A percentile compares a stretch with the other conserved stretches of the same genome.
These are phyloP conservation scores for Penicillium chermesinum DNA, from an alignment of 495 filamentous ascomycete genomes.

Conservation along the genomic window DNA sequence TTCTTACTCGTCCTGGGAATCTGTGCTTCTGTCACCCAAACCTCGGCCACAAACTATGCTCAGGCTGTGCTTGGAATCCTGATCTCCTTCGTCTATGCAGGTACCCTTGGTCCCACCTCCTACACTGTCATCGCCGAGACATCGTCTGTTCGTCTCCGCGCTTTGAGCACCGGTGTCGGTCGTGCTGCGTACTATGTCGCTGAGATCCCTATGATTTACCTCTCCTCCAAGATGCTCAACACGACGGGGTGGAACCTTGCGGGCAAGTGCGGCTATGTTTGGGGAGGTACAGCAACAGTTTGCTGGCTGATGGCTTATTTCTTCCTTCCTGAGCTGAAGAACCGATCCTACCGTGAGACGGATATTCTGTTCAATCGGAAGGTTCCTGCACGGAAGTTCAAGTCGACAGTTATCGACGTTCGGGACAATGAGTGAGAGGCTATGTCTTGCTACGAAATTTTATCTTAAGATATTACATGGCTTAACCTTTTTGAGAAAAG, in stretches of 20 bases:
- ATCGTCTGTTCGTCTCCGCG: slow-evolving; percentile 47
- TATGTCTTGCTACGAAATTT: too few relatives aligned
- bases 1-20: slow-evolving; percentile 38
- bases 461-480: too few relatives aligned
- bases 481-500: background rate
- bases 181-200: slow-evolving; percentile 55
- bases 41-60: slow-evolving; percentile 31
- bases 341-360: slow-evolving; percentile 56
- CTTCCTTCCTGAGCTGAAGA: slow-evolving; percentile 56
- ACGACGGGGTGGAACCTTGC: slow-evolving; percentile 57
- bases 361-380: slow-evolving; percentile 36
- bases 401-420: slow-evolving; percentile 35
- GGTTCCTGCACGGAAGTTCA: slow-evolving; percentile 27
- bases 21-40: slow-evolving; percentile 35
- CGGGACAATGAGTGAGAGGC: slow-evolving; percentile 43
- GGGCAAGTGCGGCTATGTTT: slow-evolving; percentile 66
- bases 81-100: slow-evolving; percentile 54
- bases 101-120: slow-evolving; percentile 55
- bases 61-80: slow-evolving; percentile 54
- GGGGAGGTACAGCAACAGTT: slow-evolving; percentile 47
- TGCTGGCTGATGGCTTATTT: slow-evolving; percentile 44
- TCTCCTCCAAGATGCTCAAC: slow-evolving; percentile 64
- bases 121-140: slow-evolving; percentile 60
- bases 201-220: slow-evolving; percentile 57
- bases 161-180: slow-evolving; percentile 58